phyloP scores from a whole-genome alignment of 1,284 basidiomycete species.

The Somion occarium region DNA sequence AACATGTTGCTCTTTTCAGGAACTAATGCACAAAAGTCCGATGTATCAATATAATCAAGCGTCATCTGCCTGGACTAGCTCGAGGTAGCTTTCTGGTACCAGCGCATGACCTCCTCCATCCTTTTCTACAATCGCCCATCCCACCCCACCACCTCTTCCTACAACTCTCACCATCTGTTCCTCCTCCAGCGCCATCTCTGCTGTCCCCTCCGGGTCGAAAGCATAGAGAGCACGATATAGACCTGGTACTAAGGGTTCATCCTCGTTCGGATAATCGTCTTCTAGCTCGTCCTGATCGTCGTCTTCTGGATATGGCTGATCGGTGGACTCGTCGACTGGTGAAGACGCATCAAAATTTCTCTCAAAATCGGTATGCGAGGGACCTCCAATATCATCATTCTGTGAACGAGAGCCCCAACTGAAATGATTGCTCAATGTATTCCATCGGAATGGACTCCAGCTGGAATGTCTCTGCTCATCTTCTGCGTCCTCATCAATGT shows the following conservation, averaged over 20 bases:
- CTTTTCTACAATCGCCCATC: conserved; percentile 65
- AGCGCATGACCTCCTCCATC: conserved; percentile 47
- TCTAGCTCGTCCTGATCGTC: conserved; percentile 20
- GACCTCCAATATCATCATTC: conserved; percentile 22
- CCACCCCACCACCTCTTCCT: conserved; percentile 67
- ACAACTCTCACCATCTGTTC: conserved; percentile 66
- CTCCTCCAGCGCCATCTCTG: conserved; percentile 72
- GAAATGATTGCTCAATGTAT: conserved; percentile 33
- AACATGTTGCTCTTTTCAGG: background rate
- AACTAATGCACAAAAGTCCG: background rate
- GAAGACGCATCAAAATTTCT: conserved; percentile 40
- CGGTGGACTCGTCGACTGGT: conserved; percentile 23
- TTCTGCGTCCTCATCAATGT: conserved; percentile 22
- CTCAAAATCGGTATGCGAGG: conserved; percentile 41
- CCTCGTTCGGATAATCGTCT: conserved; percentile 23
- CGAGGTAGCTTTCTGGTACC: conserved; percentile 66
- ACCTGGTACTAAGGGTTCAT: conserved; percentile 50
- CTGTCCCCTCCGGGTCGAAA: conserved; percentile 68
- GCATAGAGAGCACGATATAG: conserved; percentile 67
- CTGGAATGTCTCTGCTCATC: conserved; percentile 28
- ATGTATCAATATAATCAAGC: background rate
- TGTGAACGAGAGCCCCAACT: conserved; percentile 22
- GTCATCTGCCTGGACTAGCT: conserved; percentile 35
- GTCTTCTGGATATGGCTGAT: conserved; percentile 27
- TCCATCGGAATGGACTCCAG: conserved; percentile 41